Base-by-base conservation (phyloP, 148 eudicot genomes). In the Cornus suecica region DNA sequence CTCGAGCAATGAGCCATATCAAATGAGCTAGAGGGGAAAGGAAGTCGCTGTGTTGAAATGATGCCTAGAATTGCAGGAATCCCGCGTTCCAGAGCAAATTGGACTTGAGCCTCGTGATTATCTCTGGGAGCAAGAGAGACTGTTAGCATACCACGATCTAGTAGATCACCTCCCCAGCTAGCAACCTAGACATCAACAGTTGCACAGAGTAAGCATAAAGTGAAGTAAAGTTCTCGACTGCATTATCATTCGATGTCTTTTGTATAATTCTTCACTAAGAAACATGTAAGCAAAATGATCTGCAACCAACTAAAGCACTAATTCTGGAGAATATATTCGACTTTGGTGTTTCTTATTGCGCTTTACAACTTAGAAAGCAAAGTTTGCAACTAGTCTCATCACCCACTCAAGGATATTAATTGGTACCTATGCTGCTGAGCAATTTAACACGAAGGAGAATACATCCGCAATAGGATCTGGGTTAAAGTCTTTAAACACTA, bases 1-100 rank as follows among this genome's bases (percentile, higher is more conserved):
- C 98, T 87, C 29, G 98, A 94, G 89, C 98, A 94, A 76, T 94
- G 98, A 76, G 98, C 98, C 97, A 94, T 90, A 72, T 94, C 98
- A 72, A 94, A 94, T 3, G 98, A 87, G 83, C 84, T 94, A 0
- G 98, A 94, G 61, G 98, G 97, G 80, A 90, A 94, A 74, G 98
- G 98, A 85, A 94, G 94, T 30, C 98, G 69, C 72, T 94, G 97
- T 0, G 94, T 88, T 10, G 98, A 90, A 62, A 94, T 87, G 70
- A 94, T 76, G 2, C 98, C 98, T 18, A 94, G 80, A 65, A 94
- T 85, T 5, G 98, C 98, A 0, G 98, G 98, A 74, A 94, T 91
- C 27, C 98, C 98, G 66, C 98, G 97, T 80, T 94, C 98, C 28
- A 94, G 80, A 26, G 98, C 98, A 68, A 94, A 94, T 73, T 94